Base-by-base conservation (phyloP, 2,329 filamentous ascomycete genomes). In the Penicillium expansum region DNA sequence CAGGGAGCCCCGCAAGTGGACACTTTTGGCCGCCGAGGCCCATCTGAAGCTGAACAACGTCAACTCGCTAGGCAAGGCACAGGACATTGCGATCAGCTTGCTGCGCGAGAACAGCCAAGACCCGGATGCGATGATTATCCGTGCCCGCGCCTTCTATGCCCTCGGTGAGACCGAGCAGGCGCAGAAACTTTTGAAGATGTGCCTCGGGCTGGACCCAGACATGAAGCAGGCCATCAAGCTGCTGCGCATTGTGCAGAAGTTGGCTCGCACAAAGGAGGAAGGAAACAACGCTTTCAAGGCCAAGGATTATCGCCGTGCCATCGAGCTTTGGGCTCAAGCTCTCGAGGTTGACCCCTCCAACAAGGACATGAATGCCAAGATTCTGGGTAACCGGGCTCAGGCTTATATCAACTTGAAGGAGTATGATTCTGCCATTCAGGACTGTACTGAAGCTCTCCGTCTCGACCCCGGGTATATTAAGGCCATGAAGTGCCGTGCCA, bases 81-180 rank as follows among this genome's bases (percentile, higher is more conserved):
- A 96, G 76, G 95, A 92, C 71, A 86, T 97, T 53, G 92, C 92
- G 67, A 96, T 97, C 85, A 85, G 84, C 3, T 77, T 99, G 66
- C 81, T 99, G 60, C 86, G 94, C 52, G 82, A 84, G 70, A 97
- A 97, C 79, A 91, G 82, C 73, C 89, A 93, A 71, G 94, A 99
- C 69, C 92, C 94, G 1, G 94, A 99, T 77, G 94, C 93, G 1
- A 80, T 99, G 62, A 90, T 97, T 6, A 84, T 99, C 50, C 86
- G 93, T 47, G 94, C 93, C 24, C 86, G 92, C 61, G 89, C 91
- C 16, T 82, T 96, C 48, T 97, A 97, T 69, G 88, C 87, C 4
- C 90, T 94, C 72, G 94, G 94, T 30, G 94, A 99, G 66, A 96
- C 96, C 69, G 90, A 95, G 2, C 96, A 97, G 81, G 93, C 94